Evolutionary conservation across 768 basidiomycete species (phyloP), one percentile per base, ranked within the genome.

Genomic region (Inosperma sp.): DNA sequence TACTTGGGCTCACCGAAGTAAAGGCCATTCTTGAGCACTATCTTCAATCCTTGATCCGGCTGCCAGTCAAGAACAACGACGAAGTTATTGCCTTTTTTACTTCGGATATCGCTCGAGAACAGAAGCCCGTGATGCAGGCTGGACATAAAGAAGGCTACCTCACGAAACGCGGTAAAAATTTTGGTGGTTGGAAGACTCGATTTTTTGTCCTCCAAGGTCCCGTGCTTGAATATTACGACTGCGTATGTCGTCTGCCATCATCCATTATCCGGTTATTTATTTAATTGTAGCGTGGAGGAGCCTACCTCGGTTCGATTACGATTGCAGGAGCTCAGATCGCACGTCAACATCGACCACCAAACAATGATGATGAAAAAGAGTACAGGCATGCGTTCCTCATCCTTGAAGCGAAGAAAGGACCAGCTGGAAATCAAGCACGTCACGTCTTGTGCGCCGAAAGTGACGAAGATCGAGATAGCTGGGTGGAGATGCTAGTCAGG

Each of bases 391-490:
- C 96, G 1, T 97, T 99, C 71, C 82, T 99, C 55, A 90, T 99
- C 60, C 92, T 98, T 54, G 94, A 96, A 66, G 82, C 82, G 16
- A 88, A 82, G 68, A 86, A 81, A 56, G 81, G 77, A 2, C 82
- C 86, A 2, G 79, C 79, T 27, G 84, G 83, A 14, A 76, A 81
- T 41, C 82, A 80, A 60, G 75, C 86, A 25, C 81, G 91, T 14
- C 95, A 98, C 63, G 94, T 99, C 33, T 74, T 99, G 4, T 98
- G 96, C 62, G 96, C 96, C 0, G 93, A 96, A 69, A 96, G 91
- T 63, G 96, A 99, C 68, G 71, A 77, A 36, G 93, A 95, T 63
- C 79, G 96, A 37, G 96, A 99, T 64, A 79, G 75, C 50, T 99
- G 96, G 96, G 93, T 99, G 22, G 86, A 91, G 51, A 84, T 91